These are phyloP conservation scores for Arthrobotrys entomopaga DNA, from an alignment of 2,329 filamentous ascomycete genomes.

Conservation along the genomic window DNA sequence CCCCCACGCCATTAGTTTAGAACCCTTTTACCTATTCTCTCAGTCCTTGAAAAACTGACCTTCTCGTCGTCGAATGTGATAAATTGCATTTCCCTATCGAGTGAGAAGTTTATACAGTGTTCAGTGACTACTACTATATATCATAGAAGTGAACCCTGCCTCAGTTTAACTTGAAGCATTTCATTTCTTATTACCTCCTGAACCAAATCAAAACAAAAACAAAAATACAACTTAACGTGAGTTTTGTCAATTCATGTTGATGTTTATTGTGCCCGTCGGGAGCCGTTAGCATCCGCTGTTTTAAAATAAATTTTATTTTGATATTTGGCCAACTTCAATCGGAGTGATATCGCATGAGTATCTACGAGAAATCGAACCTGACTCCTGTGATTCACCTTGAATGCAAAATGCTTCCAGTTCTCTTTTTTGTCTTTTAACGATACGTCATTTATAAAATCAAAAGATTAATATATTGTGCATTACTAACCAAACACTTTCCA, in stretches of 20 bases:
- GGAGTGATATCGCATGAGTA: constrained; percentile 11
- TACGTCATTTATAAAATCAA: constrained; percentile 3
- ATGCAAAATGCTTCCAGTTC: constrained; percentile 10
- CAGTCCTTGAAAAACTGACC: constrained; percentile 49
- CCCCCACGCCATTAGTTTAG: constrained; percentile 42
- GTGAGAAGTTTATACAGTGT: constrained; percentile 48
- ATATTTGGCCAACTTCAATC: constrained; percentile 1
- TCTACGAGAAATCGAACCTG: constrained; percentile 5
- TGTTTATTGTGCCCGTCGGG: constrained; percentile 9
- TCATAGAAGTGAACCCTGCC: constrained; percentile 32
- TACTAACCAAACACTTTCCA: constrained; percentile 23
- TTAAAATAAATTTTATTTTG: neutral
- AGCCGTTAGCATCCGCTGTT: constrained; percentile 34
- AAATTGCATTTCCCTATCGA: constrained; percentile 38
- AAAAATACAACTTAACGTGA: constrained; percentile 29
- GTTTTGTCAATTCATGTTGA: constrained; percentile 26
- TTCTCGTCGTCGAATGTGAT: constrained; percentile 51
- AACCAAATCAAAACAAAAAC: constrained; percentile 1
- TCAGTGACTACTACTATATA: constrained; percentile 46
- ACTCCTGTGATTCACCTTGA: neutral
- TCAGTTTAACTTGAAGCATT: constrained; percentile 16
- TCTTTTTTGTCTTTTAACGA: neutral
- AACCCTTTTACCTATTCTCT: constrained; percentile 42
- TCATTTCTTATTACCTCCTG: constrained; percentile 31
- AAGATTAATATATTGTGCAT: constrained; percentile 3